Evolutionary conservation across 2,329 filamentous ascomycete species (phyloP).

Genomic region (Fusarium odoratissimum): DNA sequence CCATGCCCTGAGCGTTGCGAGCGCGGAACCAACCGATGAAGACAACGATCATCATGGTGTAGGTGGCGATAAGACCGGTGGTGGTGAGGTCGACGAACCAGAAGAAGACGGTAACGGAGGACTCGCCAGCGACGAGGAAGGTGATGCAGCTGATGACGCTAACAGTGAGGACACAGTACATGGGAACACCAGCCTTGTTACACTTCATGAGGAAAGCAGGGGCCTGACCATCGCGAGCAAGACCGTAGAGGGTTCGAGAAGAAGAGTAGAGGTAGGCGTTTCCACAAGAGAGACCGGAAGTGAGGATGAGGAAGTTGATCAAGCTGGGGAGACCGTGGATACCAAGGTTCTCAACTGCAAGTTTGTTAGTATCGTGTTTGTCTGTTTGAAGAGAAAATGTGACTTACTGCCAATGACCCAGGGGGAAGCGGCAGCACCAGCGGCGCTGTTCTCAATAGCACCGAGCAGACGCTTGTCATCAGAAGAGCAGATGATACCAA

Average conservation of each 20-base stretch:
- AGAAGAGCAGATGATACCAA: constrained; percentile 65
- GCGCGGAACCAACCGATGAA: constrained; percentile 62
- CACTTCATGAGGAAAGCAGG: constrained; percentile 65
- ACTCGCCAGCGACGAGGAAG: constrained; percentile 61
- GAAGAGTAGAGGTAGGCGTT: constrained; percentile 63
- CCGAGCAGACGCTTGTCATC: constrained; percentile 57
- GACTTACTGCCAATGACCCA: constrained; percentile 64
- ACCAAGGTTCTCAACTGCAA: constrained; percentile 58
- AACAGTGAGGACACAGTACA: constrained; percentile 63
- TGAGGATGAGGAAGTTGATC: constrained; percentile 72
- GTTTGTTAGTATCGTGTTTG: background rate
- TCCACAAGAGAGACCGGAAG: constrained; percentile 57
- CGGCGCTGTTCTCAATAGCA: constrained; percentile 60
- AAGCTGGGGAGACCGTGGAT: constrained; percentile 64
- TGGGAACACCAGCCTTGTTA: constrained; percentile 68
- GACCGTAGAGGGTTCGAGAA: constrained; percentile 59
- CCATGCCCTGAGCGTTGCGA: constrained; percentile 59
- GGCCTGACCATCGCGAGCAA: constrained; percentile 59
- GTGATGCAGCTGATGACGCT: constrained; percentile 61
- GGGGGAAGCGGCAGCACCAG: constrained; percentile 67
- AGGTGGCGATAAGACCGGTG: constrained; percentile 68
- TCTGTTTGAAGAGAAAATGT: rapidly evolving
- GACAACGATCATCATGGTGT: constrained; percentile 56
- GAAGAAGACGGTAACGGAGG: constrained; percentile 60
- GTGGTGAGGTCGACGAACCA: constrained; percentile 68